Evolutionary conservation across 805 yeast species (phyloP).

Genomic region (Gaillardinia entomophila): DNA sequence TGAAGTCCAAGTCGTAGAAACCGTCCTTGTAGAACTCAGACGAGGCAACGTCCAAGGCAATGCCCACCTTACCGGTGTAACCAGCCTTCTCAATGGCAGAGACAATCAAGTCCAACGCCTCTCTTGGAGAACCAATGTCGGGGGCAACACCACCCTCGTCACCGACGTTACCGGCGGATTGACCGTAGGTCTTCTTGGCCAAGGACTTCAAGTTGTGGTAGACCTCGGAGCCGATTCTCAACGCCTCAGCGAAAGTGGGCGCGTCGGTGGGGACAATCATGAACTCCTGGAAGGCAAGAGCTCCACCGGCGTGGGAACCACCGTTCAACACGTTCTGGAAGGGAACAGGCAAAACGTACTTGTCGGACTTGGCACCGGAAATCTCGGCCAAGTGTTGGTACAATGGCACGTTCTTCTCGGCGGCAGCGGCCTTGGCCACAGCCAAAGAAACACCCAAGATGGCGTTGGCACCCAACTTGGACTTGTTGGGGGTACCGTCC

Average conservation of each 20-base stretch:
- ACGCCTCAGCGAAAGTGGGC: conserved; percentile 85
- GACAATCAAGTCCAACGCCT: conserved; percentile 92
- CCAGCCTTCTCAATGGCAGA: conserved; percentile 91
- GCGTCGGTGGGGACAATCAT: conserved; percentile 98
- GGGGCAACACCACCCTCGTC: conserved; percentile 99
- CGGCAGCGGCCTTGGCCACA: conserved; percentile 97
- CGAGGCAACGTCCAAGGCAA: conserved; percentile 95
- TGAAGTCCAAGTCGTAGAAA: conserved; percentile 96
- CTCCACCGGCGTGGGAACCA: conserved; percentile 99
- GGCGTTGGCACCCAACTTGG: conserved; percentile 98
- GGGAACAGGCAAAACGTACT: conserved; percentile 96
- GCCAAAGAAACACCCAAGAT: conserved; percentile 97
- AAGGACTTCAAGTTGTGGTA: conserved; percentile 93
- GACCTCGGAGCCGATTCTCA: conserved; percentile 96
- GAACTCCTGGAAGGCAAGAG: conserved; percentile 98
- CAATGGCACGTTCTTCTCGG: conserved; percentile 88
- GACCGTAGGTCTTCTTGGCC: conserved; percentile 94
- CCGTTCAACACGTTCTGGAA: conserved; percentile 99
- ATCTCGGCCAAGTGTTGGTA: conserved; percentile 86
- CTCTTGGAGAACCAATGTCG: conserved; percentile 89
- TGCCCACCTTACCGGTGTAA: conserved; percentile 85
- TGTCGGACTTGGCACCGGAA: conserved; percentile 64
- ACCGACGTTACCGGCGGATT: conserved; percentile 99
- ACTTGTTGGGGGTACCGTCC: conserved; percentile 97
- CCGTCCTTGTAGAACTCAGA: conserved; percentile 97